Evolutionary conservation across 805 yeast species (phyloP).

Genomic region (Myxozyma geophila): DNA sequence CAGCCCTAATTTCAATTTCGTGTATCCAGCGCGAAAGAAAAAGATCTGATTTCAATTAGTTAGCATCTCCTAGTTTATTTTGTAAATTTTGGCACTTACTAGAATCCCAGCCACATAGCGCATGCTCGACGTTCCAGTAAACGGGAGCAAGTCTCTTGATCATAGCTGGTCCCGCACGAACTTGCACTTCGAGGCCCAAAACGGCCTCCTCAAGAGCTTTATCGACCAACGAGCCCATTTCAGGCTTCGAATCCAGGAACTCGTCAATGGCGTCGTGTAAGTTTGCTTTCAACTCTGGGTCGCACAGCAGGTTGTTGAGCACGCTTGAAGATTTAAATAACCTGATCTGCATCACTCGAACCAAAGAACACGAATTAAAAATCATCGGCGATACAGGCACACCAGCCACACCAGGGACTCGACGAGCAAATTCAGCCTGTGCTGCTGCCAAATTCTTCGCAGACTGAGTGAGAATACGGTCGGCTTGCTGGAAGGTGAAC

Average conservation of each 20-base stretch:
- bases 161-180: constrained; percentile 15
- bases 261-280: constrained; percentile 21
- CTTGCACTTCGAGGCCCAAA: constrained; percentile 19
- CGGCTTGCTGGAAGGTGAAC: constrained; percentile 23
- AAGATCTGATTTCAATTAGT: constrained; percentile 4
- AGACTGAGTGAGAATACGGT: constrained; percentile 13
- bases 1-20: constrained; percentile 16
- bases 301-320: constrained; percentile 20
- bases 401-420: constrained; percentile 8
- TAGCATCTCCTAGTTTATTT: neutral
- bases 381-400: constrained; percentile 18
- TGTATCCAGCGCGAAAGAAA: constrained; percentile 26
- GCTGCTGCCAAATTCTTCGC: constrained; percentile 8
- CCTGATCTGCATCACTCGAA: constrained; percentile 24
- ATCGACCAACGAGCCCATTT: constrained; percentile 21
- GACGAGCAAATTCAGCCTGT: constrained; percentile 19
- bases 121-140: constrained; percentile 26
- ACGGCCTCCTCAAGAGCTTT: constrained; percentile 24
- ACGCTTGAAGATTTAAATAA: constrained; percentile 22
- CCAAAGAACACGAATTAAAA: constrained; percentile 21
- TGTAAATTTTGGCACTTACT: neutral
- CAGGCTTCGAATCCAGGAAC: constrained; percentile 17
- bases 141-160: constrained; percentile 12
- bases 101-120: constrained; percentile 28
- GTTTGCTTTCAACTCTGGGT: constrained; percentile 15